A percentile compares a stretch with the other conserved stretches of the same genome.
phyloP scores from a whole-genome alignment of 257 asterid species.

The Apocynum venetum region DNA sequence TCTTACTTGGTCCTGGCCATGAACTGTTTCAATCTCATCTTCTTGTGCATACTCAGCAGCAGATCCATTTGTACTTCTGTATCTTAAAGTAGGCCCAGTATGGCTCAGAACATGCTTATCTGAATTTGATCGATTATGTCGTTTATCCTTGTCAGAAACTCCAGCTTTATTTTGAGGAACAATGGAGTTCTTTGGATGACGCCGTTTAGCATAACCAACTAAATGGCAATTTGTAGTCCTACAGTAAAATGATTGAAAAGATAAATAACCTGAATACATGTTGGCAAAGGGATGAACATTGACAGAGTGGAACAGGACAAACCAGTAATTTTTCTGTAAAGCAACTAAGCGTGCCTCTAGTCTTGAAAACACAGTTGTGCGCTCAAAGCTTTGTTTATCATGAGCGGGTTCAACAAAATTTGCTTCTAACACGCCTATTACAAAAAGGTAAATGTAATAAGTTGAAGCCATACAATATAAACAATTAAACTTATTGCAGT shows the following conservation, averaged over 20 bases:
- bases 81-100: neutral
- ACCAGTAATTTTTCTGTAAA: constrained; percentile 61
- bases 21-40: constrained; percentile 11
- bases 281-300: neutral
- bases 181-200: constrained; percentile 23
- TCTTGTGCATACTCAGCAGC: constrained; percentile 4
- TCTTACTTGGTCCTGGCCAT: constrained; percentile 16
- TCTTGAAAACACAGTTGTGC: constrained; percentile 44
- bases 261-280: neutral
- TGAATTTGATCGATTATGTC: constrained; percentile 10
- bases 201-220: constrained; percentile 59
- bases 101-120: neutral
- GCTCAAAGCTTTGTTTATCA: constrained; percentile 75
- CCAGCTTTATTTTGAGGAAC: constrained; percentile 17
- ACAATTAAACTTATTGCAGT: neutral
- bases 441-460: neutral
- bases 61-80: neutral
- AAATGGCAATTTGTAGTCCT: constrained; percentile 55
- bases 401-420: constrained; percentile 80
- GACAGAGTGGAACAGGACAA: constrained; percentile 9
- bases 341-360: constrained; percentile 42
- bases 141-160: constrained; percentile 12
- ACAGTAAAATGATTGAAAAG: neutral
- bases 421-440: constrained; percentile 59
- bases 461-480: neutral